phyloP scores from a whole-genome alignment of 257 asterid species.

The Verbena officinalis region DNA sequence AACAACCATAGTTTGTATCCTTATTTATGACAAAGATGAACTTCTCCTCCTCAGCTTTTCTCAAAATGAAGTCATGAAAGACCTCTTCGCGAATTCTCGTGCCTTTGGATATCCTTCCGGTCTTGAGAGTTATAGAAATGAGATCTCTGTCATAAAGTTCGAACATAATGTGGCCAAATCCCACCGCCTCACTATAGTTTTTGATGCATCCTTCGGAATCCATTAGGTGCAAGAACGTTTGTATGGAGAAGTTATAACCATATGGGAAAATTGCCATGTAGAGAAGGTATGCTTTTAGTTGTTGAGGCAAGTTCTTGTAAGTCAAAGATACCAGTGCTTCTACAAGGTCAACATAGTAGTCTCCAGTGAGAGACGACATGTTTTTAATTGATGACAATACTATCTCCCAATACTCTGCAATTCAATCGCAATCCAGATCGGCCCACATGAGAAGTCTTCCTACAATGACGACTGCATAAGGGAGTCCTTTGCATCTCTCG shows the following conservation, averaged over 20 bases:
- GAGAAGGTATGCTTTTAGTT: not conserved
- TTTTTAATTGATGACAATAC: not conserved
- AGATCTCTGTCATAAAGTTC: conserved; percentile 14
- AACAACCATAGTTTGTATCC: not conserved
- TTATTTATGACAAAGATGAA: conserved; percentile 7
- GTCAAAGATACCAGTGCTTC: conserved; percentile 2
- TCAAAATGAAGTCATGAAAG: not conserved
- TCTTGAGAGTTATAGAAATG: not conserved
- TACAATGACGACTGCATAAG: not conserved
- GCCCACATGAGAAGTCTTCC: not conserved
- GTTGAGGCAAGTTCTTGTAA: not conserved
- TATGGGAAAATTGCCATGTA: not conserved
- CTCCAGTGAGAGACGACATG: not conserved
- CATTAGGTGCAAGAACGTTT: conserved; percentile 19
- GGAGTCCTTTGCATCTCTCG: not conserved
- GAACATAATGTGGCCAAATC: conserved; percentile 11
- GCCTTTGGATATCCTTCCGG: too few relatives aligned
- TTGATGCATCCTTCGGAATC: conserved; percentile 24
- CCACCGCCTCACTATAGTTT: conserved; percentile 5
- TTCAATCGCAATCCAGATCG: not conserved
- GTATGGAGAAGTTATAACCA: not conserved
- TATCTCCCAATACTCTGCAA: not conserved
- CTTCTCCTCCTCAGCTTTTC: conserved; percentile 15
- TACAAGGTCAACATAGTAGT: not conserved
- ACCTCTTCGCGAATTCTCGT: not conserved